A percentile compares a stretch with the other conserved stretches of the same genome.
phyloP scores from a whole-genome alignment of 768 basidiomycete species.

The Lyophyllum shimeji region DNA sequence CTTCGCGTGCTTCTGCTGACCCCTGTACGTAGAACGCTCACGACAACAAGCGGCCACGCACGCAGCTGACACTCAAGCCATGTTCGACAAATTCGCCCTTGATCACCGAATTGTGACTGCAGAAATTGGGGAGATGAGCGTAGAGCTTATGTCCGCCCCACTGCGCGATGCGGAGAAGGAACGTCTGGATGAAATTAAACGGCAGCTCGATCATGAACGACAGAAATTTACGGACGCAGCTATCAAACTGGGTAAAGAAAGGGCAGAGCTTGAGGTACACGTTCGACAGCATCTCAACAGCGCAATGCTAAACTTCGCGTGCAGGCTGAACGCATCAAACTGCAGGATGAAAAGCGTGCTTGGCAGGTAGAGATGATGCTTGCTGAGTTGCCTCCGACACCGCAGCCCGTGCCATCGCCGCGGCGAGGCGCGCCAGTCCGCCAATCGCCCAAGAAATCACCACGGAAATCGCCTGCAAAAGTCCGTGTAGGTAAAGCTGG shows the following conservation, averaged over 20 bases:
- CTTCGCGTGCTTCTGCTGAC: not conserved
- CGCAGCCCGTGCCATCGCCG: slow-evolving; percentile 20
- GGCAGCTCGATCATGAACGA: slow-evolving; percentile 65
- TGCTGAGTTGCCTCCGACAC: slow-evolving; percentile 52
- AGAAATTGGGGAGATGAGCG: slow-evolving; percentile 43
- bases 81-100: slow-evolving; percentile 55
- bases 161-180: slow-evolving; percentile 54
- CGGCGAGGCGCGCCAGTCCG: not conserved
- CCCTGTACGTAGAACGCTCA: slow-evolving; percentile 10
- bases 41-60: slow-evolving; percentile 39
- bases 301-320: not conserved
- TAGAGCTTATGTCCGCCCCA: slow-evolving; percentile 55
- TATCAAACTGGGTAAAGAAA: slow-evolving; percentile 62
- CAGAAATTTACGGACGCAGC: slow-evolving; percentile 64
- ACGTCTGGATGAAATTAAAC: slow-evolving; percentile 48
- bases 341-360: slow-evolving; percentile 70
- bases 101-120: slow-evolving; percentile 37
- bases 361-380: slow-evolving; percentile 70
- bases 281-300: not conserved
- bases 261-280: slow-evolving; percentile 62
- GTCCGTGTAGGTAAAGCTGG: slow-evolving; percentile 48
- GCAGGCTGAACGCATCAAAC: slow-evolving; percentile 61
- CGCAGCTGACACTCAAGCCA: slow-evolving; percentile 45
- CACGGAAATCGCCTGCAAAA: slow-evolving; percentile 44
- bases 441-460: slow-evolving; percentile 25